A percentile compares a stretch with the other conserved stretches of the same genome.
Conservation (phyloP, 768 basidiomycete species). For the Naematelia encephala region DNA sequence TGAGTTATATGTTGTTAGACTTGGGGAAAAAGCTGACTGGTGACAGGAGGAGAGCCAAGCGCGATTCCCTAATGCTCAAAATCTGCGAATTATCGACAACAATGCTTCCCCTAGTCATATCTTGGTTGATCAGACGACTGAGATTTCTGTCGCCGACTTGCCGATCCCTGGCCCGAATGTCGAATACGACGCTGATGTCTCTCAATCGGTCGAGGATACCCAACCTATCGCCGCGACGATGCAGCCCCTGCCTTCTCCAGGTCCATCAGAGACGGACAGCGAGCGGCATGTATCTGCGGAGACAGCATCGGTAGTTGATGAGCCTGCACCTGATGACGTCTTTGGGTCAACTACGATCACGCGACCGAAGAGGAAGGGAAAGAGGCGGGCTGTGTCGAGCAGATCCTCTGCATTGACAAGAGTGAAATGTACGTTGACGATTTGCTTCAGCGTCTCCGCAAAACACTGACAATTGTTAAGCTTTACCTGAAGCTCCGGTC, state of each 20-base stretch:
- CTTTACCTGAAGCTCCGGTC: too few relatives aligned
- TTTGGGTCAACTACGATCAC: neutral
- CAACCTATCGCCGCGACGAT: neutral
- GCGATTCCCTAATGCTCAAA: constrained; percentile 25
- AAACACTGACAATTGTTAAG: too few relatives aligned
- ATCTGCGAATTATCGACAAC: neutral
- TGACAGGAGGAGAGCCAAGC: constrained; percentile 30
- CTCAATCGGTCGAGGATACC: constrained; percentile 15
- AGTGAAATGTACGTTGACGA: neutral
- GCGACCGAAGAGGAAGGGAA: neutral
- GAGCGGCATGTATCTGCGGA: neutral
- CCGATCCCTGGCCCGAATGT: constrained; percentile 2
- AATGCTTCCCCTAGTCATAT: neutral
- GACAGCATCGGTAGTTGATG: neutral
- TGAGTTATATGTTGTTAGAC: constrained; percentile 1
- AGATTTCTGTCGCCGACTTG: neutral
- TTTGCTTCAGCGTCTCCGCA: neutral
- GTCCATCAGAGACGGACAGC: constrained; percentile 3
- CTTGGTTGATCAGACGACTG: neutral
- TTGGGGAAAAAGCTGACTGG: constrained; percentile 4
- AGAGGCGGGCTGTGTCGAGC: neutral
- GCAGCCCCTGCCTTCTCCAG: constrained; percentile 8
- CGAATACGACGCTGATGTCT: constrained; percentile 41
- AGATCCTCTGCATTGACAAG: neutral
- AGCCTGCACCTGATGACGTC: neutral